A percentile compares a stretch with the other conserved stretches of the same genome.
phyloP scores from a whole-genome alignment of 2,329 filamentous ascomycete genomes.

The Fusarium ramigenum region DNA sequence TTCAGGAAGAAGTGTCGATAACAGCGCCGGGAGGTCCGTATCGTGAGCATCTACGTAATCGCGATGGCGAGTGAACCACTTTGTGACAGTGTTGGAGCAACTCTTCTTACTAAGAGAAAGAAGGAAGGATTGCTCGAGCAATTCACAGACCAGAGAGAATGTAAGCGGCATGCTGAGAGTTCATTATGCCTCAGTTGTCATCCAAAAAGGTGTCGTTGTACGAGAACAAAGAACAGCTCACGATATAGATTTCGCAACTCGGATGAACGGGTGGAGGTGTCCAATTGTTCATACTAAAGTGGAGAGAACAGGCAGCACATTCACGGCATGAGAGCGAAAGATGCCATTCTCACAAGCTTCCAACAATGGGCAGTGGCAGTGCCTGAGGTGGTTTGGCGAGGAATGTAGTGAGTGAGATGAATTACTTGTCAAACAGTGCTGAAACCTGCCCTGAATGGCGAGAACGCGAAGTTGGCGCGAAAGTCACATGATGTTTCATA shows the following conservation, averaged over 20 bases:
- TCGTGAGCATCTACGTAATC: slow-evolving; percentile 64
- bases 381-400: slow-evolving; percentile 12
- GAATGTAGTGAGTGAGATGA: slow-evolving; percentile 21
- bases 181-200: slow-evolving; percentile 2
- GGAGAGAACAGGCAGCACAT: slow-evolving; percentile 20
- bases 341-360: slow-evolving; percentile 1
- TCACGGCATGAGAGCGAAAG: neutral
- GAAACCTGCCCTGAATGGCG: neutral
- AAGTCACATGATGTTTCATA: slow-evolving; percentile 45
- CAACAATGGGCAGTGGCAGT: neutral
- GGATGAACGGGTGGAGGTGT: neutral
- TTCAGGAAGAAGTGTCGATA: slow-evolving; percentile 81
- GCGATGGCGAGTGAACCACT: slow-evolving; percentile 77
- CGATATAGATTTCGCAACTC: neutral
- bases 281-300: neutral
- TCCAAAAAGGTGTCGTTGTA: neutral
- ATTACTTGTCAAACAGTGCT: slow-evolving; percentile 40
- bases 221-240: neutral
- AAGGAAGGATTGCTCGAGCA: slow-evolving; percentile 74
- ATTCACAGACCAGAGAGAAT: slow-evolving; percentile 77
- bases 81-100: slow-evolving; percentile 54
- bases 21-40: slow-evolving; percentile 69
- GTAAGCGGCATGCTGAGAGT: slow-evolving; percentile 65
- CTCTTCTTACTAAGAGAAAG: slow-evolving; percentile 48
- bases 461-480: slow-evolving; percentile 43